Percentiles rank a stretch among this genome's conserved stretches.
These are phyloP conservation scores for Zygosaccharomyces sapae DNA, from an alignment of 1,139 yeast species.

Conservation along the genomic window DNA sequence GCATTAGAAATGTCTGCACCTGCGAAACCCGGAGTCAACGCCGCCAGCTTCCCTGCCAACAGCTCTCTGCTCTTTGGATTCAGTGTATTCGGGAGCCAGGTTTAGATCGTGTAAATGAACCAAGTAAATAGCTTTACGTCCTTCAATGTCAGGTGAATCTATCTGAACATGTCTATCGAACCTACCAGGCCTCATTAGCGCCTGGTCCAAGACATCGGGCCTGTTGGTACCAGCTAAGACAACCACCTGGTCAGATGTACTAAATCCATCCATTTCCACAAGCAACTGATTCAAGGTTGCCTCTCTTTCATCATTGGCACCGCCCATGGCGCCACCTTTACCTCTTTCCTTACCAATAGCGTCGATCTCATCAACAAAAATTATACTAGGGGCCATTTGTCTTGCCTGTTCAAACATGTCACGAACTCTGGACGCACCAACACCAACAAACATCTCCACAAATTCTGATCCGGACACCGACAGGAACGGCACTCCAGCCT, in stretches of 20 bases:
- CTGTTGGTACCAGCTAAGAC: constrained; percentile 97
- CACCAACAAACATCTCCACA: constrained; percentile 98
- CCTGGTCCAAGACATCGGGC: constrained; percentile 87
- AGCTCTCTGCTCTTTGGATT: constrained; percentile 39
- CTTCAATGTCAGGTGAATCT: constrained; percentile 89
- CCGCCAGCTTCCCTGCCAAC: constrained; percentile 83
- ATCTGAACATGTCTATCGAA: constrained; percentile 90
- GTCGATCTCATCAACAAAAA: constrained; percentile 95
- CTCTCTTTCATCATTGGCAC: constrained; percentile 94
- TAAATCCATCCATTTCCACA: constrained; percentile 98
- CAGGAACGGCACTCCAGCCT: constrained; percentile 93
- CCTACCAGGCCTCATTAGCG: constrained; percentile 93
- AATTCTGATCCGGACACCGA: constrained; percentile 96
- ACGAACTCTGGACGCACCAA: constrained; percentile 96
- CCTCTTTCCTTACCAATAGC: constrained; percentile 96
- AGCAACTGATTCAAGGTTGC: constrained; percentile 90
- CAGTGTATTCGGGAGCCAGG: constrained; percentile 35
- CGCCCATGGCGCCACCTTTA: constrained; percentile 71
- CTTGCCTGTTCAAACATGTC: constrained; percentile 91
- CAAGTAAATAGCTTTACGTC: constrained; percentile 84
- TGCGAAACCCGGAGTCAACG: constrained; percentile 94
- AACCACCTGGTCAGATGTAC: constrained; percentile 83
- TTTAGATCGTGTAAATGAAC: constrained; percentile 75
- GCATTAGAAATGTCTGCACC: constrained; percentile 98
- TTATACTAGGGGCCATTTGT: constrained; percentile 87